Conservation (phyloP, 2,329 filamentous ascomycete genomes). For the Botrytis pseudocinerea region DNA sequence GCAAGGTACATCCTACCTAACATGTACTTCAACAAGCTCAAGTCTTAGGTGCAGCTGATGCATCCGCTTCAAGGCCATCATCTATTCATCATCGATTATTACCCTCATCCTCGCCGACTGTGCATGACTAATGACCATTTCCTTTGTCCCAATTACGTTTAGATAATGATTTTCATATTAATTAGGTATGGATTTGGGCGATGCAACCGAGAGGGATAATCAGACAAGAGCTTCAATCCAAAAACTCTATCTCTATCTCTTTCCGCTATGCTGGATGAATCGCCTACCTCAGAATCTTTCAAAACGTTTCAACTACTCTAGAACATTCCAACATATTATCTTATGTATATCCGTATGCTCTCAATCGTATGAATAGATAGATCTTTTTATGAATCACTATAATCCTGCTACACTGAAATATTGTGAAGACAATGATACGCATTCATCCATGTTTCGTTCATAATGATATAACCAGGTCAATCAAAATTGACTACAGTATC, state of each 20-base stretch:
- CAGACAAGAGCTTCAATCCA: too few species aligned
- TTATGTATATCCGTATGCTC: not conserved
- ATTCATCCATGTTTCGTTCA: not conserved
- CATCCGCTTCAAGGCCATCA: not conserved
- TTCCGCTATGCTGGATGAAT: fast-evolving
- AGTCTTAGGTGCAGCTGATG: not conserved
- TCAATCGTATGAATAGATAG: not conserved
- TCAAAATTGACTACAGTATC: not conserved
- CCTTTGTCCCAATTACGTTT: too few species aligned
- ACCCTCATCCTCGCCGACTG: too few species aligned
- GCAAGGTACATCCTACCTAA: not conserved
- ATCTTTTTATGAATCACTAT: not conserved
- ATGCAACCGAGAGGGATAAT: too few species aligned
- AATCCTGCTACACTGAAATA: not conserved
- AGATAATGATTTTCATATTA: too few species aligned
- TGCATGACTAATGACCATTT: too few species aligned
- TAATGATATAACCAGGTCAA: not conserved
- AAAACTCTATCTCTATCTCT: too few species aligned
- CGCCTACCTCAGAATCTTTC: not conserved
- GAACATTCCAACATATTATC: not conserved
- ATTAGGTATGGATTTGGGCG: too few species aligned
- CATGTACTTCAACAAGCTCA: not conserved
- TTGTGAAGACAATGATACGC: fast-evolving
- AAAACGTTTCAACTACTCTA: not conserved
- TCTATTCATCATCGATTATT: not conserved